Percentiles rank a stretch among this genome's conserved stretches.
Conservation (phyloP, 768 basidiomycete genomes). For the Phanerochaete sordida region DNA sequence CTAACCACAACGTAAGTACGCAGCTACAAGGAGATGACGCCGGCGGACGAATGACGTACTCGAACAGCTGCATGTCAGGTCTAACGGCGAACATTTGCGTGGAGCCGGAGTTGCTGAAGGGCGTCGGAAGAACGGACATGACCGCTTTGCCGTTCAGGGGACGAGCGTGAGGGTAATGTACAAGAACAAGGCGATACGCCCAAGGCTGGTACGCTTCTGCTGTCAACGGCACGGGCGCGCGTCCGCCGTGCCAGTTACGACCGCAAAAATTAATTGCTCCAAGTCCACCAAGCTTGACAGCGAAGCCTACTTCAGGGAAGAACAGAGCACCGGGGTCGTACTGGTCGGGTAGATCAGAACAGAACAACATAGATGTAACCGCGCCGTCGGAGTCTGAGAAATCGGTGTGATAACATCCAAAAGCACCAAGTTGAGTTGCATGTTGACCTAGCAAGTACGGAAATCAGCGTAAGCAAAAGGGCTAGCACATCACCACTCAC, state of each 20-base stretch:
- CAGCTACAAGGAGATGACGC: background rate
- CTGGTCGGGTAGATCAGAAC: background rate
- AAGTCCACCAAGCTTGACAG: background rate
- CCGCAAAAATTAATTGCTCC: background rate
- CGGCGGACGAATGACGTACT: background rate
- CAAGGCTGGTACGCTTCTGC: background rate
- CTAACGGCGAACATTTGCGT: background rate
- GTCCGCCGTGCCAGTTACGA: background rate
- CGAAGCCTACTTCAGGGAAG: background rate
- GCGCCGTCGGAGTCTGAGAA: background rate
- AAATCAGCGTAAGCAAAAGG: no score
- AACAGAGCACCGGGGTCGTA: background rate
- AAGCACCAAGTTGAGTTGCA: background rate
- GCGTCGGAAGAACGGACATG: background rate
- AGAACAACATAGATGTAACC: background rate
- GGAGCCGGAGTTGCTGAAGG: background rate
- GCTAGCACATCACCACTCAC: no score
- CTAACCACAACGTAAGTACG: no score
- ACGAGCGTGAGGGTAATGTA: background rate
- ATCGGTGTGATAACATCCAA: background rate
- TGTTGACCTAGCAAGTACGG: no score
- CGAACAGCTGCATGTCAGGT: background rate
- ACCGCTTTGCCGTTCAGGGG: background rate
- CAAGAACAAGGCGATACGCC: background rate
- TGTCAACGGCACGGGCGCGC: background rate